Conservation (phyloP, 164 flowering plant genomes). For the Protea cynaroides region DNA sequence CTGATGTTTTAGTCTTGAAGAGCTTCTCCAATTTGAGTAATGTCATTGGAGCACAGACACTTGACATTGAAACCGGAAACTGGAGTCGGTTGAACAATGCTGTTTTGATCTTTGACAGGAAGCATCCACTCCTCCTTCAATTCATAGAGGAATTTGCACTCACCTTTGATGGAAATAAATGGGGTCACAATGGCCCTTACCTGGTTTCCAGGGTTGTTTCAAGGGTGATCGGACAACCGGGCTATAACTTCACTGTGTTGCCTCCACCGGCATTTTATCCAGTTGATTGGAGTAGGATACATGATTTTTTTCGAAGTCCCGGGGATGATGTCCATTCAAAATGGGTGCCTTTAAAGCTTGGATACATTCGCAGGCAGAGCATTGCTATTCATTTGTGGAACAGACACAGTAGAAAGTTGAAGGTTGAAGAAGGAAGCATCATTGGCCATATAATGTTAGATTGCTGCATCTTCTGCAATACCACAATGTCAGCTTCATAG, state of each 20-base stretch:
- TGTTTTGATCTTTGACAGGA: slow-evolving; percentile 74
- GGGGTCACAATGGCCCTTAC: slow-evolving; percentile 98
- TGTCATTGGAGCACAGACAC: slow-evolving; percentile 71
- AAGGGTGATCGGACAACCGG: slow-evolving; percentile 33
- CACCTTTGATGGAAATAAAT: slow-evolving; percentile 81
- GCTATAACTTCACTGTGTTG: slow-evolving; percentile 59
- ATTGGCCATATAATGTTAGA: slow-evolving; percentile 31
- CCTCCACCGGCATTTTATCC: slow-evolving; percentile 81
- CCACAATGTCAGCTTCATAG: slow-evolving; percentile 20
- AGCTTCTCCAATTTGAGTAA: slow-evolving; percentile 55
- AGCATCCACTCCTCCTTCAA: slow-evolving; percentile 60
- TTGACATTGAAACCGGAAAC: slow-evolving; percentile 41
- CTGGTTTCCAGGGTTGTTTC: slow-evolving; percentile 82
- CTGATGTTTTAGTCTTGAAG: slow-evolving; percentile 69
- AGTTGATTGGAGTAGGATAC: slow-evolving; percentile 64
- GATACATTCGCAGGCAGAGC: slow-evolving; percentile 37
- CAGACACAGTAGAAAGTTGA: slow-evolving; percentile 48
- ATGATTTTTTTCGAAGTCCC: slow-evolving; percentile 45
- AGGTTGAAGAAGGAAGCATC: slow-evolving; percentile 71
- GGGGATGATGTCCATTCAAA: slow-evolving; percentile 25
- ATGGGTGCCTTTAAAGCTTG: slow-evolving; percentile 49
- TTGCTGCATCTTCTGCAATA: slow-evolving; percentile 49
- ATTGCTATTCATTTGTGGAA: slow-evolving; percentile 87
- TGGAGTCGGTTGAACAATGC: slow-evolving; percentile 96
- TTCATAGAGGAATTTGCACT: slow-evolving; percentile 83